These are phyloP conservation scores for Pseudotulostoma volvatum DNA, from an alignment of 495 filamentous ascomycete species.

Conservation along the genomic window DNA sequence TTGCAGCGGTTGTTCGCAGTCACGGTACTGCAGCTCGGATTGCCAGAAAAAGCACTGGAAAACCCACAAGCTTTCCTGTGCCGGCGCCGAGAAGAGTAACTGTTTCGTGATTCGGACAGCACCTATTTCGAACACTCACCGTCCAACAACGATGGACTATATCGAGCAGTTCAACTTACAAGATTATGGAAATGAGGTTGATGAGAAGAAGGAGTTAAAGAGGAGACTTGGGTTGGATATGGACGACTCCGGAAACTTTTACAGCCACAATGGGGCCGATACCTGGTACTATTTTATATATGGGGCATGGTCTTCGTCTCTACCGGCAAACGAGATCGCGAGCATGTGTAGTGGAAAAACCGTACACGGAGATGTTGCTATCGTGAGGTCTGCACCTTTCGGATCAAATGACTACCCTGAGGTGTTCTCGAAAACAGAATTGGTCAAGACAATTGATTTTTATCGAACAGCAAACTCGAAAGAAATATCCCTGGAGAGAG, in stretches of 20 bases:
- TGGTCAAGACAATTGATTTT: not conserved
- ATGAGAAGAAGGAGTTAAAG: conserved; percentile 7
- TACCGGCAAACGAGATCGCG: not conserved
- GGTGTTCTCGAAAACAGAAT: not conserved
- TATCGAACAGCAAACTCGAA: not conserved
- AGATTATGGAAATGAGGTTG: conserved; percentile 5
- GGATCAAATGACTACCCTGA: not conserved
- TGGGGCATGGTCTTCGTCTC: not conserved
- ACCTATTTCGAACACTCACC: not conserved
- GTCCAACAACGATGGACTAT: not conserved
- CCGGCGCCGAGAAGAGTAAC: not conserved
- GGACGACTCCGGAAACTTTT: conserved; percentile 9
- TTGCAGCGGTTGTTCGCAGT: conserved; percentile 23
- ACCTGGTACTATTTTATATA: conserved; percentile 1
- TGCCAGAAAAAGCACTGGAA: conserved; percentile 32
- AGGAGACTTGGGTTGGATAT: conserved; percentile 1
- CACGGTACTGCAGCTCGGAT: conserved; percentile 27
- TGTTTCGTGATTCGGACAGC: not conserved
- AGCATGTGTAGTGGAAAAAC: not conserved
- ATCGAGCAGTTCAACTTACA: conserved; percentile 9
- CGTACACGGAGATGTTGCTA: not conserved
- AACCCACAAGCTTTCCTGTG: conserved; percentile 22
- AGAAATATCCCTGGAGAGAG: not conserved
- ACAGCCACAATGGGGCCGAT: conserved; percentile 4
- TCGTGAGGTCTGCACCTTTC: not conserved